Conservation (phyloP, 1,284 basidiomycete genomes). For the Cryptococcus depauperatus region DNA sequence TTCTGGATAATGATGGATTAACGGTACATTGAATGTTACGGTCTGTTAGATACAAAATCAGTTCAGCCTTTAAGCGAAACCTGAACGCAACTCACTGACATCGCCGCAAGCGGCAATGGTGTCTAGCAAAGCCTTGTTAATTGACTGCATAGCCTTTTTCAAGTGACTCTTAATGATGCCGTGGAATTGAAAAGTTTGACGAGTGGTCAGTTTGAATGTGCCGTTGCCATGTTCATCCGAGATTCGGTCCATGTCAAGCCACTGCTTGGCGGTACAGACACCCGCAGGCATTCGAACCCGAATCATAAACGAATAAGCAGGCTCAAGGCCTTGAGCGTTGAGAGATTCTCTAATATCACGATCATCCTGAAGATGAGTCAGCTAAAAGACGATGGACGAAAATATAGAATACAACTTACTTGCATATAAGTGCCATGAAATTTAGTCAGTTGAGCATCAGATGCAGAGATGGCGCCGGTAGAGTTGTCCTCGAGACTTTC, state of each 20-base stretch:
- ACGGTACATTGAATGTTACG: constrained; percentile 88
- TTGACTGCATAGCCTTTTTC: constrained; percentile 92
- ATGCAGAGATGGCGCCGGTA: constrained; percentile 81
- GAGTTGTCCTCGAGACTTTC: constrained; percentile 81
- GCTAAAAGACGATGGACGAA: background rate
- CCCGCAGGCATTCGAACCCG: constrained; percentile 93
- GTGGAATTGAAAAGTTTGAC: constrained; percentile 99
- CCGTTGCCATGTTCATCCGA: constrained; percentile 89
- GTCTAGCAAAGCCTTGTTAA: constrained; percentile 85
- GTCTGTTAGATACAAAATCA: constrained; percentile 19
- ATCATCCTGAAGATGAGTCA: constrained; percentile 59
- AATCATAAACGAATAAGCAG: constrained; percentile 98
- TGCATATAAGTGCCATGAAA: constrained; percentile 98
- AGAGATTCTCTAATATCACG: constrained; percentile 97
- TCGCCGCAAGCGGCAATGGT: constrained; percentile 98
- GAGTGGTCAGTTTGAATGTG: constrained; percentile 95
- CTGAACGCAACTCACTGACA: constrained; percentile 59
- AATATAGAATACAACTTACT: too few relatives aligned
- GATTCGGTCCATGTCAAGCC: constrained; percentile 92
- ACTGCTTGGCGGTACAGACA: constrained; percentile 84
- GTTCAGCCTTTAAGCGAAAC: background rate
- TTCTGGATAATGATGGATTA: constrained; percentile 74
- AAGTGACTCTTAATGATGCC: constrained; percentile 92
- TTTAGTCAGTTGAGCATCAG: constrained; percentile 92
- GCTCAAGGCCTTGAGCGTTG: constrained; percentile 84